Conservation (phyloP, 2,329 filamentous ascomycete genomes). For the Coniochaeta sp. region DNA sequence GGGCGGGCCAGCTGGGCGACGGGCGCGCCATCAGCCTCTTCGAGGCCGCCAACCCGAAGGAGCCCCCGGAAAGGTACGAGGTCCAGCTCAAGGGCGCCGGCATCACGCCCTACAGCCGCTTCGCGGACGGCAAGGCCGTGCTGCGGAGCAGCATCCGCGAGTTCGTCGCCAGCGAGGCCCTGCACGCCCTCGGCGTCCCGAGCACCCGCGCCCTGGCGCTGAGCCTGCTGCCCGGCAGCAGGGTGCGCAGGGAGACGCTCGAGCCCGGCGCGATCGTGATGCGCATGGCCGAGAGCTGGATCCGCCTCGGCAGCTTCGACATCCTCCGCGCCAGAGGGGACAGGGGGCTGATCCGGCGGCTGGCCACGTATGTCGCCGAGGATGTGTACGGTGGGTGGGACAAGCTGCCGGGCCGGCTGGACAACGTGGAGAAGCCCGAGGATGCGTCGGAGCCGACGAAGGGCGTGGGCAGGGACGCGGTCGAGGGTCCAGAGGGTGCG, state of each 20-base stretch:
- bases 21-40: slow-evolving; percentile 92
- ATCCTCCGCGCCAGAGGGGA: slow-evolving; percentile 79
- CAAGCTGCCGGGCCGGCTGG: slow-evolving; percentile 58
- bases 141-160: slow-evolving; percentile 88
- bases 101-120: slow-evolving; percentile 87
- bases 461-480: slow-evolving; percentile 45
- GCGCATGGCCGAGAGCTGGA: slow-evolving; percentile 85
- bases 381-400: slow-evolving; percentile 87
- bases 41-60: slow-evolving; percentile 67
- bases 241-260: slow-evolving; percentile 68
- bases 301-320: slow-evolving; percentile 93
- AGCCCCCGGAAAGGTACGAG: slow-evolving; percentile 76
- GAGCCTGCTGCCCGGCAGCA: slow-evolving; percentile 64
- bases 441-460: slow-evolving; percentile 31
- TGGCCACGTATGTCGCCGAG: slow-evolving; percentile 80
- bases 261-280: slow-evolving; percentile 92
- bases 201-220: slow-evolving; percentile 81
- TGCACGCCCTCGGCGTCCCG: slow-evolving; percentile 80
- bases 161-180: slow-evolving; percentile 83
- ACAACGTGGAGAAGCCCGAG: slow-evolving; percentile 41
- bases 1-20: slow-evolving; percentile 94
- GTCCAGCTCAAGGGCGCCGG: slow-evolving; percentile 93
- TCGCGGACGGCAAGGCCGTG: slow-evolving; percentile 93
- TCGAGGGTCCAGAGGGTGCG: slow-evolving; percentile 60
- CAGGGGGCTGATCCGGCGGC: slow-evolving; percentile 60